Conservation (phyloP, 768 basidiomycete species). For the Coprinellus micaceus region DNA sequence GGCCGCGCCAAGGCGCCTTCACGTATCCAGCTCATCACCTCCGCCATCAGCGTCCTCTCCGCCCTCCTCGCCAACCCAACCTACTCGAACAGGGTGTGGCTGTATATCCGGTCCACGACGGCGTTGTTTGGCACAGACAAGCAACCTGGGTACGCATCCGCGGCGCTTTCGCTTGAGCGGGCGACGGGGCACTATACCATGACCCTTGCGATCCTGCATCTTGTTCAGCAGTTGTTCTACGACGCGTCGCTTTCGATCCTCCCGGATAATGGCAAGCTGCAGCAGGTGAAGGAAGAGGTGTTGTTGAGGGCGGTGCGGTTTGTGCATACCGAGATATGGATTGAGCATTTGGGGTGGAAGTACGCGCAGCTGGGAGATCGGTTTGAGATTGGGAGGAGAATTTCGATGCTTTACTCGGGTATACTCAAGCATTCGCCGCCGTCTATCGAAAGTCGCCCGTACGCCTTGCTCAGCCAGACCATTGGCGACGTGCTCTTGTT, state of each 20-base stretch:
- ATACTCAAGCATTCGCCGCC: constrained; percentile 41
- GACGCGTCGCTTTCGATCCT: constrained; percentile 63
- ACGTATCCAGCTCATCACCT: constrained; percentile 65
- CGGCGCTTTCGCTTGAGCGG: constrained; percentile 67
- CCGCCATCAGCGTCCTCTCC: constrained; percentile 77
- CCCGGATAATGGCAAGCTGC: constrained; percentile 56
- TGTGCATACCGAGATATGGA: constrained; percentile 86
- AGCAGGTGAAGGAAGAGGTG: constrained; percentile 80
- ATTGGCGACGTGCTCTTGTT: constrained; percentile 70
- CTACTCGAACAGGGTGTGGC: constrained; percentile 83
- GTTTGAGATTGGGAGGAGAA: constrained; percentile 73
- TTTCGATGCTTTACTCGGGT: constrained; percentile 63
- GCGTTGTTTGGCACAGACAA: constrained; percentile 70
- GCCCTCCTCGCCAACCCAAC: constrained; percentile 69
- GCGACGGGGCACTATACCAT: constrained; percentile 74
- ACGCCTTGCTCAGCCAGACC: constrained; percentile 54
- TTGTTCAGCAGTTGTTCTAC: constrained; percentile 70
- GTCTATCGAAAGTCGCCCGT: constrained; percentile 42
- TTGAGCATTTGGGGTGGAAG: constrained; percentile 82
- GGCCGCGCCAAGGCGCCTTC: constrained; percentile 37
- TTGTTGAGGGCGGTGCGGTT: constrained; percentile 73
- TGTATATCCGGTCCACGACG: constrained; percentile 77
- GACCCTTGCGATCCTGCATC: constrained; percentile 73
- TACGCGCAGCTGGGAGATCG: constrained; percentile 77
- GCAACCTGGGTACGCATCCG: constrained; percentile 52